Evolutionary conservation across 176 grass and related monocot genomes (phyloP).

Genomic region (Eleusine indica): DNA sequence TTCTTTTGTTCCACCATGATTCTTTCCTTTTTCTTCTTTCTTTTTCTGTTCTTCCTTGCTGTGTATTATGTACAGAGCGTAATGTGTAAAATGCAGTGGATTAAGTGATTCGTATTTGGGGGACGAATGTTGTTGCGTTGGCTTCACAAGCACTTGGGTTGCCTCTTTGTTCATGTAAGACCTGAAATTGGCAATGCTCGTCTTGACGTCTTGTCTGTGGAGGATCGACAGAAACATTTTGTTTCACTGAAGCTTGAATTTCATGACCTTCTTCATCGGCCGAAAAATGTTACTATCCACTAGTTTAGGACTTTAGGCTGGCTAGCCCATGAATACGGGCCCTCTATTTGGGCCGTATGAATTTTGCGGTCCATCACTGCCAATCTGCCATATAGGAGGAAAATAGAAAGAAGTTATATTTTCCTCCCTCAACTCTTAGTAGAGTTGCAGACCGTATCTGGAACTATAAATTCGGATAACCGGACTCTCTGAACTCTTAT

Average conservation of each 20-base stretch:
- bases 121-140: neutral
- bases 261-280: neutral
- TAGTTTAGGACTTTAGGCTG: neutral
- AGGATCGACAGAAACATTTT: no score
- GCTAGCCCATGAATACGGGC: neutral
- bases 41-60: no score
- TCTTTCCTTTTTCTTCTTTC: neutral
- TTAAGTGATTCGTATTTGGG: neutral
- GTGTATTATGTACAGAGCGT: constrained; percentile 20
- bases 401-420: no score
- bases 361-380: neutral
- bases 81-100: neutral
- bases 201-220: neutral
- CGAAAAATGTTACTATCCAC: neutral
- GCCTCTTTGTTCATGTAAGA: constrained; percentile 1
- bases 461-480: no score
- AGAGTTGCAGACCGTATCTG: no score
- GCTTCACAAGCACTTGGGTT: neutral
- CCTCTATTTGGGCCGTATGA: neutral
- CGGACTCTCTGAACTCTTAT: no score
- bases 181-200: constrained; percentile 4
- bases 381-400: no score
- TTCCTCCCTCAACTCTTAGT: no score
- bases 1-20: constrained; percentile 41
- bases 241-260: no score